Evolutionary conservation across 176 grass and related monocot genomes (phyloP).

Genomic region (Chrysopogon serrulatus): DNA sequence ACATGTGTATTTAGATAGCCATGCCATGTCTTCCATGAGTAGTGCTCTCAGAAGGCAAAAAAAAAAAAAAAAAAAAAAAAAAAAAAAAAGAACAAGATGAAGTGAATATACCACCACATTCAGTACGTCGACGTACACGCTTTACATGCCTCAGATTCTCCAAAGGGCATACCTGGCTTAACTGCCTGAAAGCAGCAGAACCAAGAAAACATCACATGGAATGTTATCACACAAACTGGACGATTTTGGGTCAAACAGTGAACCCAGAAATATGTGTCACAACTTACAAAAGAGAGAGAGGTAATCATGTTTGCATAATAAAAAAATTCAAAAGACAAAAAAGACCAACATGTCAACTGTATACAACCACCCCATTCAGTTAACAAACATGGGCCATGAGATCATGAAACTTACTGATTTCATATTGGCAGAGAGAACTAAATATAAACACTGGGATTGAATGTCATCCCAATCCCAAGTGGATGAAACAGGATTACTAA

Average conservation of each 20-base stretch:
- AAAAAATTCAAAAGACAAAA: not conserved
- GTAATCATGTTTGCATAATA: not conserved
- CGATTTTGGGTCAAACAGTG: not conserved
- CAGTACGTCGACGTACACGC: constrained; percentile 20
- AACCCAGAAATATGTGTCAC: not conserved
- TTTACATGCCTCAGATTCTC: constrained; percentile 52
- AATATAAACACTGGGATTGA: not conserved
- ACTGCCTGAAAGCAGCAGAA: constrained; percentile 24
- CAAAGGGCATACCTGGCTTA: constrained; percentile 44
- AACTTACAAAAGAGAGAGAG: not conserved
- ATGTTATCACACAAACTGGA: not conserved
- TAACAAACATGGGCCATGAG: not conserved
- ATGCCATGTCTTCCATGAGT: not conserved
- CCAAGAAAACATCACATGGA: not conserved
- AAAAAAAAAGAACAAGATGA: not conserved
- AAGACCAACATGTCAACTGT: not conserved
- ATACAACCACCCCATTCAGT: not conserved
- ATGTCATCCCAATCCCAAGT: not conserved
- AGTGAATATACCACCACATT: constrained; percentile 14
- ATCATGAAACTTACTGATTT: not conserved
- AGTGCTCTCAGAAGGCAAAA: not conserved
- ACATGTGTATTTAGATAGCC: not conserved
- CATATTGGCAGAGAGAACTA: not conserved
- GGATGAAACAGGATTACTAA: not conserved
- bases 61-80: too few relatives aligned